Conservation (phyloP, 306 rosid species). For the Cicer chorassanicum region DNA sequence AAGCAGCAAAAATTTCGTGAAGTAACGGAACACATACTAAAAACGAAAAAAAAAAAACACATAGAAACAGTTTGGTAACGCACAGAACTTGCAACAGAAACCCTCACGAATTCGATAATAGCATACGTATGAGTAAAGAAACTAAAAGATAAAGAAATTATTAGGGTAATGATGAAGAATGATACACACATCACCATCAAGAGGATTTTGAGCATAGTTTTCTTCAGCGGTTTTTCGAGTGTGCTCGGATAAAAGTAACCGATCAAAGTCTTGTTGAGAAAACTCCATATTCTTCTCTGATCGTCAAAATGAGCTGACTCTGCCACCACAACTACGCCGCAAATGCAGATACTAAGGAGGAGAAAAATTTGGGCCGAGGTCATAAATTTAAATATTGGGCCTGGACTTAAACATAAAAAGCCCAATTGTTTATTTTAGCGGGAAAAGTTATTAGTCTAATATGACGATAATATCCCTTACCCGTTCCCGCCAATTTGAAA, state of each 20-base stretch:
- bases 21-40: not conserved
- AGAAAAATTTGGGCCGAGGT: conserved; percentile 11
- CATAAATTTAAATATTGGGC: conserved; percentile 9
- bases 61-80: not conserved
- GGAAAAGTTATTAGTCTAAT: not conserved
- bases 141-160: not conserved
- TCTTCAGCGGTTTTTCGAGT: conserved; percentile 65
- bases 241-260: conserved; percentile 61
- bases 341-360: not conserved
- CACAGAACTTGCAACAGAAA: not conserved
- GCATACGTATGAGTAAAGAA: not conserved
- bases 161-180: conserved; percentile 38
- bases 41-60: not conserved
- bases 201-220: conserved; percentile 64
- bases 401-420: not conserved
- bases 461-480: conserved; percentile 34
- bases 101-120: not conserved
- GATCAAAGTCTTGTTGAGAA: conserved; percentile 64
- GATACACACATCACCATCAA: conserved; percentile 67
- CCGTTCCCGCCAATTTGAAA: conserved; percentile 54
- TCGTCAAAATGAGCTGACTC: not conserved
- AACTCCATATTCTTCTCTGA: conserved; percentile 58
- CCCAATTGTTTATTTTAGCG: conserved; percentile 1
- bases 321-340: conserved; percentile 1
- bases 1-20: conserved; percentile 1